Evolutionary conservation across 1,284 basidiomycete species (phyloP), one percentile per base, ranked within the genome.

Genomic region (Garcileccinum viscosum): DNA sequence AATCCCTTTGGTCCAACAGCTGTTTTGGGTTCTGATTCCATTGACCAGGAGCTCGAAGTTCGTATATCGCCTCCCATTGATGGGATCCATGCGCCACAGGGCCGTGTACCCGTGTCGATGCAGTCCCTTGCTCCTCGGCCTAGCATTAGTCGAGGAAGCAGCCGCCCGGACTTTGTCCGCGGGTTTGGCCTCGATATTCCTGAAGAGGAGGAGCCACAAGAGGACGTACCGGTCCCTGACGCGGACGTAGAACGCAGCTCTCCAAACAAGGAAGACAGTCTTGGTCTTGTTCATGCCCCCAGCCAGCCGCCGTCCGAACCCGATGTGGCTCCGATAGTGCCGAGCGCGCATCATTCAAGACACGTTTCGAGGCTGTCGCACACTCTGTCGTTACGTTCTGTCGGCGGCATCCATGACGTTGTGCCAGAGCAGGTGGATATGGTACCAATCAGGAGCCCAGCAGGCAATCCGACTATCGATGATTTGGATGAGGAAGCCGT

Each of bases 161-260:
- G 85, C 67, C 85, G 89, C 37, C 89, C 91, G 5, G 92, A 94
- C 78, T 95, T 94, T 75, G 79, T 81, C 67, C 87, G 90, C 71
- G 93, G 93, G 4, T 95, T 94, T 78, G 92, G 93, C 3, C 75
- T 94, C 62, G 92, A 94, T 72, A 88, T 90, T 68, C 90, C 92
- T 6, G 90, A 93, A 73, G 92, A 93, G 75, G 80, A 77, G 30
- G 86, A 85, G 64, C 85, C 85, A 33, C 80, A 80, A 53, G 85
- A 85, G 5, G 83, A 81, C 44, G 82, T 78, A 19, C 77, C 74
- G 2, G 75, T 75, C 4, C 59, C 59, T 27, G 33, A 60, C 24
- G 73, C 74, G 19, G 80, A 80, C 11, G 71, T 76, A 32, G 75
- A 78, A 22, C 78, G 76, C 33, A 75, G 72, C 24, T 71, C 75